phyloP scores from a whole-genome alignment of 805 yeast genomes.

The Lachancea nothofagi region DNA sequence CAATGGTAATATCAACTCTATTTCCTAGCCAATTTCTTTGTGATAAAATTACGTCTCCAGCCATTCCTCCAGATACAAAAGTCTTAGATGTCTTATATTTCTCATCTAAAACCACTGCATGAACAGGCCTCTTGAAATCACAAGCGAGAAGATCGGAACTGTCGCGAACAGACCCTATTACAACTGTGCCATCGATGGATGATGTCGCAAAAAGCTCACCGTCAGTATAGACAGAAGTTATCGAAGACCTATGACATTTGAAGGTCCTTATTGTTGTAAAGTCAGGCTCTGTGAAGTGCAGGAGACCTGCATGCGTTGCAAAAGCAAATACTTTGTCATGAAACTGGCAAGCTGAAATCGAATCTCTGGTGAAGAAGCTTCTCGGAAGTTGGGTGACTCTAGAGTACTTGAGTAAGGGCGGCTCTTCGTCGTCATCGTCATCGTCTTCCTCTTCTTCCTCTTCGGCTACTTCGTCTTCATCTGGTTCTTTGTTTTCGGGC shows the following conservation, averaged over 20 bases:
- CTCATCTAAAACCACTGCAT: slow-evolving; percentile 75
- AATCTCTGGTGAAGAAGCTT: slow-evolving; percentile 66
- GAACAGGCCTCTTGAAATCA: slow-evolving; percentile 84
- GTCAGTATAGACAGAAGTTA: slow-evolving; percentile 61
- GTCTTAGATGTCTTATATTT: slow-evolving; percentile 56
- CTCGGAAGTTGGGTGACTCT: slow-evolving; percentile 64
- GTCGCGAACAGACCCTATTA: slow-evolving; percentile 64
- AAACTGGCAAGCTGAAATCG: slow-evolving; percentile 65
- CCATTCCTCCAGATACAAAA: slow-evolving; percentile 84
- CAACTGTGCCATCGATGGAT: slow-evolving; percentile 90
- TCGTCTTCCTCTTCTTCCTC: slow-evolving; percentile 36
- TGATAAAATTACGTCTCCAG: slow-evolving; percentile 72
- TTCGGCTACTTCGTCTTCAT: slow-evolving; percentile 26
- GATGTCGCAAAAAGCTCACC: slow-evolving; percentile 77
- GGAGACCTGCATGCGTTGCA: slow-evolving; percentile 85
- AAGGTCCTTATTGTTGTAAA: slow-evolving; percentile 62
- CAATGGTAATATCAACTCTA: slow-evolving; percentile 61
- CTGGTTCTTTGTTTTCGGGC: slow-evolving; percentile 29
- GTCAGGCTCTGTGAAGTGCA: slow-evolving; percentile 61
- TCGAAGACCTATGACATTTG: slow-evolving; percentile 81
- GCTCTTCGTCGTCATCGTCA: slow-evolving; percentile 48
- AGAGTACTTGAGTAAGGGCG: slow-evolving; percentile 71
- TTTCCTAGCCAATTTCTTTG: slow-evolving; percentile 85
- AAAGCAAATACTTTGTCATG: slow-evolving; percentile 60
- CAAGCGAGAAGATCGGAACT: slow-evolving; percentile 61